These are phyloP conservation scores for Trichoderma atroviride DNA, from an alignment of 2,329 filamentous ascomycete genomes.

Conservation along the genomic window DNA sequence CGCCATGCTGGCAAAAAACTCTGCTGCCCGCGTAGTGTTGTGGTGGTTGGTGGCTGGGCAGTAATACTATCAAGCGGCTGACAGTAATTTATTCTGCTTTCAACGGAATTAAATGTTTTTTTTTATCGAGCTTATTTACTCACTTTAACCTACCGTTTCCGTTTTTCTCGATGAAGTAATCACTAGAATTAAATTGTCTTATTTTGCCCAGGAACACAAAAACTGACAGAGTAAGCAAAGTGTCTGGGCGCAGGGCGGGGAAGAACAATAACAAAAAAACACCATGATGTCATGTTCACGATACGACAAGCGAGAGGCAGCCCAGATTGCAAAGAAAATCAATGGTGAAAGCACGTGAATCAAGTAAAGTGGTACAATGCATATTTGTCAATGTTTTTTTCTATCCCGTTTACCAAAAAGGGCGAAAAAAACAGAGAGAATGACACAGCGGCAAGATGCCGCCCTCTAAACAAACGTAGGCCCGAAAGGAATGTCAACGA, in stretches of 20 bases:
- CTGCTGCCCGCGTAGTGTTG: neutral
- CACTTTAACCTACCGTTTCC: neutral
- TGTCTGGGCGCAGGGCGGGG: neutral
- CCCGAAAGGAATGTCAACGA: neutral
- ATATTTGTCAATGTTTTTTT: neutral
- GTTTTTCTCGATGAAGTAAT: neutral
- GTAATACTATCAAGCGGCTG: neutral
- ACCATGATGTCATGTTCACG: constrained; percentile 24
- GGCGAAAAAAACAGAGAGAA: neutral
- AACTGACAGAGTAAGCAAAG: neutral
- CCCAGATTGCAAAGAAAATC: neutral
- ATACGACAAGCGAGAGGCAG: neutral
- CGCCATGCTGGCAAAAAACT: constrained; percentile 1
- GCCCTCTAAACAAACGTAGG: neutral
- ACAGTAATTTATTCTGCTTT: neutral
- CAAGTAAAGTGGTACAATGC: neutral
- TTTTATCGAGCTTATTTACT: neutral
- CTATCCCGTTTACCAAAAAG: neutral
- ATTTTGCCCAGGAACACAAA: neutral
- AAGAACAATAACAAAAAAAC: neutral
- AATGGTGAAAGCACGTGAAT: neutral
- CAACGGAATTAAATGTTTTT: neutral
- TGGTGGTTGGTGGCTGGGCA: neutral
- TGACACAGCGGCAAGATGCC: neutral
- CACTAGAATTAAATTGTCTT: neutral